Percentiles rank a stretch among this genome's conserved stretches.
Conservation (phyloP, 2,329 filamentous ascomycete genomes). For the Emergomyces pasteurianus region DNA sequence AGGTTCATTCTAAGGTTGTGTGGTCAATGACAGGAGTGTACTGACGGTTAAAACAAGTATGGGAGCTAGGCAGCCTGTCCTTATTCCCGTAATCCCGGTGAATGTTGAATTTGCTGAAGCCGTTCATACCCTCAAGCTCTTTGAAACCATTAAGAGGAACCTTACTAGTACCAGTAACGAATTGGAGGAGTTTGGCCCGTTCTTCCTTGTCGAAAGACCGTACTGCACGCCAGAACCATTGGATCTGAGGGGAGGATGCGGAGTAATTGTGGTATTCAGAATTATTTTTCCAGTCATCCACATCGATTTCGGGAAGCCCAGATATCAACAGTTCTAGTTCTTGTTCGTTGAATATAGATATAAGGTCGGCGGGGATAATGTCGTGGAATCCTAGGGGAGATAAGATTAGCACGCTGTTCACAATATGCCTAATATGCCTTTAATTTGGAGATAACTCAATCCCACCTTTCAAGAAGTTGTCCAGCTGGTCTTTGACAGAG, state of each 20-base stretch:
- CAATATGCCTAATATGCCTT: neutral
- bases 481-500: constrained; percentile 88
- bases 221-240: constrained; percentile 99
- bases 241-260: constrained; percentile 86
- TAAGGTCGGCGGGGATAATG: constrained; percentile 85
- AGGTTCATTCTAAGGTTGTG: neutral
- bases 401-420: constrained; percentile 19
- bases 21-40: constrained; percentile 18
- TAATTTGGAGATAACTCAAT: constrained; percentile 6
- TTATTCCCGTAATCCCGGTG: constrained; percentile 97
- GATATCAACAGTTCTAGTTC: constrained; percentile 95
- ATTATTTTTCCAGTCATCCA: constrained; percentile 98
- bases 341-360: constrained; percentile 97
- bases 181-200: constrained; percentile 89
- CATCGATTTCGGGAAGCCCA: constrained; percentile 89
- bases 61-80: constrained; percentile 85
- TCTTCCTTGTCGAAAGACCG: constrained; percentile 98
- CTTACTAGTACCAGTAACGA: constrained; percentile 96
- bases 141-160: constrained; percentile 98
- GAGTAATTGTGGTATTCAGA: constrained; percentile 98
- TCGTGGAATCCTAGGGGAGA: constrained; percentile 70
- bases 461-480: constrained; percentile 75
- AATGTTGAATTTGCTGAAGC: constrained; percentile 95
- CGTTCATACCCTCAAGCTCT: constrained; percentile 98
- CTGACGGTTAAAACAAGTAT: constrained; percentile 99